phyloP scores from a whole-genome alignment of 495 filamentous ascomycete species.

The Recurvomyces mirabilis region DNA sequence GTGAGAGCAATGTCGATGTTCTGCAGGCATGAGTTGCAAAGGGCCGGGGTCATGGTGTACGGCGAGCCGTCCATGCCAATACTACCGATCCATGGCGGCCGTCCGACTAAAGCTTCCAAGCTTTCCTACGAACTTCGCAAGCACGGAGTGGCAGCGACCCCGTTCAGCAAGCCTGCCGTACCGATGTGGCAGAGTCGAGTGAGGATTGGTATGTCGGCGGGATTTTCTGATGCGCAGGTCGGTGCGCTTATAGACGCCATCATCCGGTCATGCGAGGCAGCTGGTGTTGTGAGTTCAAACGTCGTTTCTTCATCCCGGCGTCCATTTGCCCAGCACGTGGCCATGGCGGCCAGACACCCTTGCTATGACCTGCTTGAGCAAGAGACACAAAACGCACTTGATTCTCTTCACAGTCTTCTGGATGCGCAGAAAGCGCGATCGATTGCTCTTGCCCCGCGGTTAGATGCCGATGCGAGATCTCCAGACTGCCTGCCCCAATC shows the following conservation, averaged over 20 bases:
- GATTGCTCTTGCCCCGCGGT: no score
- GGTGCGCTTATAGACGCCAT: background rate
- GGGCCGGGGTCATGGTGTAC: background rate
- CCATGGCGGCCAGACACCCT: no score
- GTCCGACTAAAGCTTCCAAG: slow-evolving; percentile 1
- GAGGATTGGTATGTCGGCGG: background rate
- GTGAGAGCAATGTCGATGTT: background rate
- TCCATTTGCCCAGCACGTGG: no score
- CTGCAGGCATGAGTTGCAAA: background rate
- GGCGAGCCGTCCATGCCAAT: background rate
- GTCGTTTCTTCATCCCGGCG: no score
- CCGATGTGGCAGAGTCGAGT: slow-evolving; percentile 2
- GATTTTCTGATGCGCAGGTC: background rate
- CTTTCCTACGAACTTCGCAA: background rate
- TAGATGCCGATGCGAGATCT: background rate
- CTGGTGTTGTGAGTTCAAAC: background rate
- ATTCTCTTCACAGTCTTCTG: background rate
- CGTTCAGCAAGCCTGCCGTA: background rate
- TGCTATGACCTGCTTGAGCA: no score
- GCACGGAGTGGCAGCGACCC: background rate
- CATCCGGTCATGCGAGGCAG: background rate
- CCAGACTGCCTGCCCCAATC: background rate
- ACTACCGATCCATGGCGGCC: background rate
- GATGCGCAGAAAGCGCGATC: background rate
- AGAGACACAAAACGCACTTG: background rate